Percentiles rank a stretch among this genome's conserved stretches.
These are phyloP conservation scores for Solanum bulbocastanum DNA, from an alignment of 257 asterid genomes.

Conservation along the genomic window DNA sequence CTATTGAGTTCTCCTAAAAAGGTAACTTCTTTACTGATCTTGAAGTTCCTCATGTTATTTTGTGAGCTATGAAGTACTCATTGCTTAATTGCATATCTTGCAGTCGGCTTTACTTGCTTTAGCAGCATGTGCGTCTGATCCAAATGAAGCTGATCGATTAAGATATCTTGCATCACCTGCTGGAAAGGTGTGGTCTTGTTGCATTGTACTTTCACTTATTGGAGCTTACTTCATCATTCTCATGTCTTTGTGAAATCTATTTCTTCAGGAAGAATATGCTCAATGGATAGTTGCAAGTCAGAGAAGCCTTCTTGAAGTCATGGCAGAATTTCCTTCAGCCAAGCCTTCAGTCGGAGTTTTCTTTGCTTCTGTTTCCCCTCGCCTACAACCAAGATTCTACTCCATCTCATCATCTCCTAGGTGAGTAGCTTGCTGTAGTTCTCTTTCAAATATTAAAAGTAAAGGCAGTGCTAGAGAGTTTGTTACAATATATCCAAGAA, in stretches of 20 bases:
- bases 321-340: constrained; percentile 88
- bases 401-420: constrained; percentile 94
- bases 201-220: neutral
- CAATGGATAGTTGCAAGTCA: constrained; percentile 67
- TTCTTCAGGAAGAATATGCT: constrained; percentile 81
- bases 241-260: neutral
- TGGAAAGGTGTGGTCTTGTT: constrained; percentile 69
- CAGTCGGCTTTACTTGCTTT: constrained; percentile 77
- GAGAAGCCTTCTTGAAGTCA: constrained; percentile 89
- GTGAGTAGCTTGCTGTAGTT: constrained; percentile 24
- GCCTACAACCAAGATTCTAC: constrained; percentile 90
- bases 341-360: constrained; percentile 92
- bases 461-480: neutral
- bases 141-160: constrained; percentile 75
- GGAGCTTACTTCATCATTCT: constrained; percentile 3
- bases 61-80: neutral
- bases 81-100: neutral
- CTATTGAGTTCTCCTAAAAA: constrained; percentile 83
- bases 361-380: constrained; percentile 92
- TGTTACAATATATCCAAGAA: neutral
- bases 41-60: neutral
- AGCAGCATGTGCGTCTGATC: constrained; percentile 76
- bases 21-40: constrained; percentile 22
- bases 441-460: neutral
- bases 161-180: constrained; percentile 83